Conservation (phyloP, 129 eudicot species). For the Sambucus nigra region DNA sequence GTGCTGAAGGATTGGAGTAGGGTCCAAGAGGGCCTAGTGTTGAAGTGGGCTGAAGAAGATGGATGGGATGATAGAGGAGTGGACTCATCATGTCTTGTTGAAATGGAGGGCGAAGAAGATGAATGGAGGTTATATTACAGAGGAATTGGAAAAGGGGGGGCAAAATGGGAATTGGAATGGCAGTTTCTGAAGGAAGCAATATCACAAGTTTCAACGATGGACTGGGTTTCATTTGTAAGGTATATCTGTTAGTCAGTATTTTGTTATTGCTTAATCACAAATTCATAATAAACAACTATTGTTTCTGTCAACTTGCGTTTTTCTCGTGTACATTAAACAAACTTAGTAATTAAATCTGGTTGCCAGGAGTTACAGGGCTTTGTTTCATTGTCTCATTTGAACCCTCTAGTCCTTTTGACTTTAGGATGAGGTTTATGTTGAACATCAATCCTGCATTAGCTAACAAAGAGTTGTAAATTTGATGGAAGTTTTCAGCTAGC, state of each 20-base stretch:
- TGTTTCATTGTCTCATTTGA: too few relatives aligned
- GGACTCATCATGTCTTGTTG: conserved; percentile 72
- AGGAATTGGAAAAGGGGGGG: conserved; percentile 58
- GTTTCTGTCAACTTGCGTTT: too few relatives aligned
- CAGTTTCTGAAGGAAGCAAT: conserved; percentile 56
- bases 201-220: conserved; percentile 43
- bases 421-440: too few relatives aligned
- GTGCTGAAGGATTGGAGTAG: conserved; percentile 68
- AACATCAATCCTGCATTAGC: too few relatives aligned
- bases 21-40: conserved; percentile 33
- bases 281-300: too few relatives aligned
- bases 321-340: too few relatives aligned
- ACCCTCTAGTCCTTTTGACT: too few relatives aligned
- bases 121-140: conserved; percentile 88
- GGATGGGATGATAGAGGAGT: conserved; percentile 75
- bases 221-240: conserved; percentile 50
- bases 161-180: conserved; percentile 74
- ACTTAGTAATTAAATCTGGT: too few relatives aligned
- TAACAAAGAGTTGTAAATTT: too few relatives aligned
- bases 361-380: too few relatives aligned
- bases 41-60: conserved; percentile 28
- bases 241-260: conserved; percentile 13
- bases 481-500: too few relatives aligned
- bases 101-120: conserved; percentile 74
- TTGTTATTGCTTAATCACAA: too few relatives aligned